Evolutionary conservation across 1,284 basidiomycete genomes (phyloP).

Genomic region (Athelia psychrophila): DNA sequence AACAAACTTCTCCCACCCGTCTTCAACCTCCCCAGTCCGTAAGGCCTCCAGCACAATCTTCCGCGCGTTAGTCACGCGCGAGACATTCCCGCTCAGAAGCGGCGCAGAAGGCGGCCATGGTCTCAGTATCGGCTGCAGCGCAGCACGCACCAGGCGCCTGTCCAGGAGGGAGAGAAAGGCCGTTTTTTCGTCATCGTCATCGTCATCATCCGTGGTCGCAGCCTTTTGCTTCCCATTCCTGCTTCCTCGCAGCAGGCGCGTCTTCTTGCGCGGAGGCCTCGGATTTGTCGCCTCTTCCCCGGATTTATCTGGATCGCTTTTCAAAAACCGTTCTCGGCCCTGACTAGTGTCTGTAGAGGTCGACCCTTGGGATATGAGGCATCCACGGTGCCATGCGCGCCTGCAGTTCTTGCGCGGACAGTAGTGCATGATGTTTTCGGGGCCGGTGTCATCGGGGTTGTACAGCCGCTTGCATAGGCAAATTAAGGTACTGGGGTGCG

Average conservation of each 20-base stretch:
- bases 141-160: conserved; percentile 29
- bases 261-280: background rate
- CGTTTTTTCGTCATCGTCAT: background rate
- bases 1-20: conserved; percentile 29
- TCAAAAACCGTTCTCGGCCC: background rate
- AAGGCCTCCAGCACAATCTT: conserved; percentile 35
- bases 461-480: conserved; percentile 43
- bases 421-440: conserved; percentile 38
- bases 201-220: too few species aligned
- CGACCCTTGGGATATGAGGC: conserved; percentile 34
- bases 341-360: background rate
- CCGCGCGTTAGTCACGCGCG: conserved; percentile 37
- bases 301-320: conserved; percentile 9
- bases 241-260: too few species aligned
- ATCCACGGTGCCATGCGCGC: conserved; percentile 39
- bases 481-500: conserved; percentile 27
- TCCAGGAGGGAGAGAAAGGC: conserved; percentile 28
- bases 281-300: conserved; percentile 5
- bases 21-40: conserved; percentile 16
- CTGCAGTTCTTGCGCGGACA: conserved; percentile 46
- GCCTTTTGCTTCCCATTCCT: too few species aligned
- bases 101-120: conserved; percentile 25
- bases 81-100: conserved; percentile 45
- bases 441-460: conserved; percentile 29
- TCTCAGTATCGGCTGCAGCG: conserved; percentile 46